Conservation (phyloP, 164 flowering plant genomes). For the Buxus sempervirens region DNA sequence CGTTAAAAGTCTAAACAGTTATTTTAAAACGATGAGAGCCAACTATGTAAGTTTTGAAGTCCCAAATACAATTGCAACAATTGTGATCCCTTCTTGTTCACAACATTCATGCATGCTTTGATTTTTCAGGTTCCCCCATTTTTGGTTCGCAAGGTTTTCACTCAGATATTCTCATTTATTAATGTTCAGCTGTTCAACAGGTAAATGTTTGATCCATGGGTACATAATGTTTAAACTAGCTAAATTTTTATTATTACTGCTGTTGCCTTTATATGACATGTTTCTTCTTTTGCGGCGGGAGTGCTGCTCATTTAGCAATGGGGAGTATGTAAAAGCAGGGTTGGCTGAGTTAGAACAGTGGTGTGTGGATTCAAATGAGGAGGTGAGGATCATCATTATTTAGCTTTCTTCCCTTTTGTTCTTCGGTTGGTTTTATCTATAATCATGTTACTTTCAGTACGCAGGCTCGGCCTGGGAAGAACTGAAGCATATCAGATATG, state of each 20-base stretch:
- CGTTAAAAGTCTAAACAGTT: slow-evolving; percentile 70
- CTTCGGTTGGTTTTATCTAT: background rate
- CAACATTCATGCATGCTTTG: slow-evolving; percentile 10
- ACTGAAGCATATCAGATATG: slow-evolving; percentile 92
- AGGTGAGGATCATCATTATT: slow-evolving; percentile 41
- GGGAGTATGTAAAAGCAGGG: slow-evolving; percentile 94
- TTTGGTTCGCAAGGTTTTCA: slow-evolving; percentile 80
- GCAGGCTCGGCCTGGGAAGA: slow-evolving; percentile 98
- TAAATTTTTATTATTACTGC: background rate
- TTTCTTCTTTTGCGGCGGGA: slow-evolving; percentile 90
- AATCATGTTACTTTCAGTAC: slow-evolving; percentile 41
- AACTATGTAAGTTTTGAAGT: slow-evolving; percentile 63
- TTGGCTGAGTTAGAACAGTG: slow-evolving; percentile 93
- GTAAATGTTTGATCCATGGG: slow-evolving; percentile 23
- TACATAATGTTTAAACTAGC: background rate
- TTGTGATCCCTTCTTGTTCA: background rate
- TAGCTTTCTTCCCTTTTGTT: background rate
- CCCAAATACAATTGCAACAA: background rate
- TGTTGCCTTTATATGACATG: background rate
- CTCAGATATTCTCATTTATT: slow-evolving; percentile 90
- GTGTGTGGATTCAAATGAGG: slow-evolving; percentile 79
- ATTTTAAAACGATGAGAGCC: slow-evolving; percentile 68
- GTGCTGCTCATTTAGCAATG: slow-evolving; percentile 98
- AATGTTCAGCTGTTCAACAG: slow-evolving; percentile 97
- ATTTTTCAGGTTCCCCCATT: slow-evolving; percentile 76